Conservation (phyloP, 306 rosid species). For the Argentina anserina region DNA sequence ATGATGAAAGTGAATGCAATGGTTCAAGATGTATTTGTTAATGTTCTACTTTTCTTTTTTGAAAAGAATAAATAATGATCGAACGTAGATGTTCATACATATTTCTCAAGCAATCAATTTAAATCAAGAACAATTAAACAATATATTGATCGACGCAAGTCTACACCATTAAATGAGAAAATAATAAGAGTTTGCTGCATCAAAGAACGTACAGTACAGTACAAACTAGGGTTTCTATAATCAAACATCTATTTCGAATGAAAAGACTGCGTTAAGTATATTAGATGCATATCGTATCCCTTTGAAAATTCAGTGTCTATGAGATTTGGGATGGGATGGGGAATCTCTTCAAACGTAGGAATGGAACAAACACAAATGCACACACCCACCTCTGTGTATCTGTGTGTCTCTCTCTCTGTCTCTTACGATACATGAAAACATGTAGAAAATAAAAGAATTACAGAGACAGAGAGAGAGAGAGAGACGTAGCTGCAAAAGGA, state of each 20-base stretch:
- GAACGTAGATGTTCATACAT: neutral
- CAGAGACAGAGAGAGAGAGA: neutral
- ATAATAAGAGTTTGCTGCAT: neutral
- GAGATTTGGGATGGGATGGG: neutral
- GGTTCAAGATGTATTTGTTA: neutral
- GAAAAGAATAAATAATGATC: no score
- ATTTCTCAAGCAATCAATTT: neutral
- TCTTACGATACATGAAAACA: neutral
- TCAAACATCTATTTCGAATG: neutral
- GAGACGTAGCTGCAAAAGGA: constrained; percentile 5
- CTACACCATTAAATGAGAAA: neutral
- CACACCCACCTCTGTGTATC: neutral
- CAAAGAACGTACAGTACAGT: neutral
- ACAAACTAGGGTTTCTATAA: no score
- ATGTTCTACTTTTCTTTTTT: neutral
- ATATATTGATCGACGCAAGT: neutral
- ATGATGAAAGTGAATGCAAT: neutral
- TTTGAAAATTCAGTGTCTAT: neutral
- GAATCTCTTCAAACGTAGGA: constrained; percentile 4
- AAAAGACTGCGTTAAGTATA: constrained; percentile 10
- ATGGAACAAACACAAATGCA: constrained; percentile 1
- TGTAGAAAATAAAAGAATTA: neutral
- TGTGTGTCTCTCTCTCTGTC: neutral
- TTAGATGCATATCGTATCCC: neutral
- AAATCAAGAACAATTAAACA: neutral